phyloP scores from a whole-genome alignment of 2,329 filamentous ascomycete species.

The Colletotrichum navitas region DNA sequence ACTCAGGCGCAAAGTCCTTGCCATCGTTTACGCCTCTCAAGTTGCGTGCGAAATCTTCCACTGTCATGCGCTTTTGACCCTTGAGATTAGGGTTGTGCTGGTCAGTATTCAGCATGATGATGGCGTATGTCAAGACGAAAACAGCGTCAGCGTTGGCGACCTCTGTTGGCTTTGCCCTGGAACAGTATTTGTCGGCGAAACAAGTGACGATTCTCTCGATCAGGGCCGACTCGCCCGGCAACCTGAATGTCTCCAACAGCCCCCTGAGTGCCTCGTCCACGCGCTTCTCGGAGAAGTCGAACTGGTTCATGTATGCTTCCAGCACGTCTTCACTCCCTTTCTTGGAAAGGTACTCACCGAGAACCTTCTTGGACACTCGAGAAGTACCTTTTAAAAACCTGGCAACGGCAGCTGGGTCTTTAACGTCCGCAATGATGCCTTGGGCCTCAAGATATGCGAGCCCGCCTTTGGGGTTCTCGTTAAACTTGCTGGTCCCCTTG shows the following conservation, averaged over 20 bases:
- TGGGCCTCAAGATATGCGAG: constrained; percentile 87
- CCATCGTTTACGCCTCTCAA: constrained; percentile 90
- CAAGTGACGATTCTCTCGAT: constrained; percentile 92
- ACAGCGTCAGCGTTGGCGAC: constrained; percentile 89
- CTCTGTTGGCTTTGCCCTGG: constrained; percentile 75
- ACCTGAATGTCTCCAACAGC: constrained; percentile 90
- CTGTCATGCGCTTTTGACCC: constrained; percentile 83
- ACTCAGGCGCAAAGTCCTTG: constrained; percentile 85
- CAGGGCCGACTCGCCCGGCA: constrained; percentile 91
- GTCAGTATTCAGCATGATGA: constrained; percentile 98
- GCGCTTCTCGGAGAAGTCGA: constrained; percentile 87
- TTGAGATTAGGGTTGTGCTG: constrained; percentile 95
- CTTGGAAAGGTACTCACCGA: constrained; percentile 95
- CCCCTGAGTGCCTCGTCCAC: constrained; percentile 91
- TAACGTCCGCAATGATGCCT: constrained; percentile 83
- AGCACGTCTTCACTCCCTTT: constrained; percentile 88
- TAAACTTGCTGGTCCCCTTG: constrained; percentile 89
- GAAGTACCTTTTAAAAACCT: constrained; percentile 89
- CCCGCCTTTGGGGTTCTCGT: constrained; percentile 91
- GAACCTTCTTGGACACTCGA: constrained; percentile 87
- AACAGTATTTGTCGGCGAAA: constrained; percentile 88
- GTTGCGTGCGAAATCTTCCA: constrained; percentile 86
- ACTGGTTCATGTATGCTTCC: constrained; percentile 85
- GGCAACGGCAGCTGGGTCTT: constrained; percentile 83
- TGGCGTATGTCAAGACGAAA: constrained; percentile 92